A percentile compares a stretch with the other conserved stretches of the same genome.
Conservation (phyloP, 148 eudicot genomes). For the Linanthus parryae region DNA sequence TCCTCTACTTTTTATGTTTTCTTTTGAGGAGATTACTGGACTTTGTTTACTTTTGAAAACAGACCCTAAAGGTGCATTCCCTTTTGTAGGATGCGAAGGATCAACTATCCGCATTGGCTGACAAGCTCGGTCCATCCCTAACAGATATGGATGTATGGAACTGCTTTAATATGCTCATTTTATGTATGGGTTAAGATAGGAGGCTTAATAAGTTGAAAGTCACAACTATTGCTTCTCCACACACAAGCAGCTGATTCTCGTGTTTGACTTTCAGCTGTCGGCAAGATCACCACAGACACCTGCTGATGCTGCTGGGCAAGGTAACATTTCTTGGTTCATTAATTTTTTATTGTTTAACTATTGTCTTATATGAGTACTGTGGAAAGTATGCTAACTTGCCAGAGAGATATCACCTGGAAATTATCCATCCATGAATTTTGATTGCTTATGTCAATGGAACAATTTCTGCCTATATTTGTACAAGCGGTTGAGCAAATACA, state of each 20-base stretch:
- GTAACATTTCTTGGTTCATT: slow-evolving; percentile 28
- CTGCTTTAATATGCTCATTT: slow-evolving; percentile 4
- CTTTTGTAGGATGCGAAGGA: slow-evolving; percentile 89
- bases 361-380: too few relatives aligned
- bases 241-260: slow-evolving; percentile 13
- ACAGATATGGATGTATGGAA: slow-evolving; percentile 76
- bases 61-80: too few relatives aligned
- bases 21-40: too few relatives aligned
- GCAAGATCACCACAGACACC: slow-evolving; percentile 46
- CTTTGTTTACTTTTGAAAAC: too few relatives aligned
- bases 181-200: not conserved
- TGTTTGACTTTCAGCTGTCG: slow-evolving; percentile 57
- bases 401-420: too few relatives aligned
- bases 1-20: slow-evolving; percentile 1
- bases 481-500: too few relatives aligned
- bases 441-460: too few relatives aligned
- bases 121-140: slow-evolving; percentile 81
- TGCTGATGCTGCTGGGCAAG: slow-evolving; percentile 75
- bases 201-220: not conserved
- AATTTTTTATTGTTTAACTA: slow-evolving; percentile 16
- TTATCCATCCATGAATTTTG: too few relatives aligned
- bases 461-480: too few relatives aligned
- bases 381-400: too few relatives aligned
- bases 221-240: not conserved
- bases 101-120: slow-evolving; percentile 91